phyloP scores from a whole-genome alignment of 129 eudicot genomes.

The Sambucus nigra region DNA sequence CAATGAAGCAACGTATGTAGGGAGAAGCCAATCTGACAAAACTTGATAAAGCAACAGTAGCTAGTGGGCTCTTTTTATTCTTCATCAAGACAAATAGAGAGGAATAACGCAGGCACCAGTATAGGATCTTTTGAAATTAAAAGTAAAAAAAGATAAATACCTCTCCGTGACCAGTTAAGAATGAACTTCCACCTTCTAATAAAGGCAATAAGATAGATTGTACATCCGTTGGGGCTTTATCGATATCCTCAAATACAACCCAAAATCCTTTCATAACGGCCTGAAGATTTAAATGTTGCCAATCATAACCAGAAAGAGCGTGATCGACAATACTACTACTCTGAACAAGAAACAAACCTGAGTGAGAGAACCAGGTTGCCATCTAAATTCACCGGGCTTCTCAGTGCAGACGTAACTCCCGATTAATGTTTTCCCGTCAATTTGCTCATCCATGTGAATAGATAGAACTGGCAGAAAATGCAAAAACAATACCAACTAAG shows the following conservation, averaged over 20 bases:
- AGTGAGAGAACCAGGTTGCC: conserved; percentile 99
- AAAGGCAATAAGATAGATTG: conserved; percentile 84
- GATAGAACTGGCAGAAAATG: conserved; percentile 38
- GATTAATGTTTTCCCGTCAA: conserved; percentile 80
- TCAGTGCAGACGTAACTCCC: conserved; percentile 94
- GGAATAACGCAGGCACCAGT: too few species aligned
- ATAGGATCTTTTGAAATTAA: too few species aligned
- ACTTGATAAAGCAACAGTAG: too few species aligned
- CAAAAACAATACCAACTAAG: not conserved
- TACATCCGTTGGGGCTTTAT: conserved; percentile 93
- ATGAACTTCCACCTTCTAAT: conserved; percentile 71
- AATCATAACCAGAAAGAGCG: not conserved
- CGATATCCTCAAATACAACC: conserved; percentile 97
- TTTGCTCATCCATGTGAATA: conserved; percentile 98
- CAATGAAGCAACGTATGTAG: too few species aligned
- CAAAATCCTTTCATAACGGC: conserved; percentile 78
- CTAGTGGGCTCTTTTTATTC: too few species aligned
- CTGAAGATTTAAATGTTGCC: conserved; percentile 24
- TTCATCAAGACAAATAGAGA: too few species aligned
- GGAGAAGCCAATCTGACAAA: too few species aligned
- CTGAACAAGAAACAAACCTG: conserved; percentile 46
- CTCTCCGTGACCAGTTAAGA: conserved; percentile 93
- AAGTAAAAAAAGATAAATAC: conserved; percentile 17
- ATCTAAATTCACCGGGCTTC: conserved; percentile 94
- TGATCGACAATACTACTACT: not conserved